Percentiles rank a stretch among this genome's conserved stretches.
These are phyloP conservation scores for Amaranthus cruentus DNA, from an alignment of 148 eudicot genomes.

Conservation along the genomic window DNA sequence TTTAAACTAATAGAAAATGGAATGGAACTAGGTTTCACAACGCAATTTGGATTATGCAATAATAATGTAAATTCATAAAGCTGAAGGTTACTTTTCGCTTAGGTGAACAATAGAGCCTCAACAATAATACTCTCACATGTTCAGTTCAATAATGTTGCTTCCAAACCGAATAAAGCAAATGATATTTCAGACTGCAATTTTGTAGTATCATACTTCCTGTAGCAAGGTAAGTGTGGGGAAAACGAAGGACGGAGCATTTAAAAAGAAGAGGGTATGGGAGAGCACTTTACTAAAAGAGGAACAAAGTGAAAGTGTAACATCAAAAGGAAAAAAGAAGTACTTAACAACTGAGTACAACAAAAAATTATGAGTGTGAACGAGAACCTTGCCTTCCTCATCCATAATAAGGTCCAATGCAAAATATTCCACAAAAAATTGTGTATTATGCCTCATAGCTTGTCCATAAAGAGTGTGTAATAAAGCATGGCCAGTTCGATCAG, in stretches of 20 bases:
- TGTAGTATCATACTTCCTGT: too few relatives aligned
- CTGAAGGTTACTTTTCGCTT: neutral
- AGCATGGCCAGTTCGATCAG: constrained; percentile 99
- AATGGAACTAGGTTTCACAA: neutral
- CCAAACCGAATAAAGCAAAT: too few relatives aligned
- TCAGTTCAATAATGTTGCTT: neutral
- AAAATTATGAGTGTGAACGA: neutral
- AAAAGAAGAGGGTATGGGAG: too few relatives aligned
- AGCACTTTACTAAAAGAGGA: too few relatives aligned
- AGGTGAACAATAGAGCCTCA: neutral
- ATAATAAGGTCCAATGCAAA: constrained; percentile 93
- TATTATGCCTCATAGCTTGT: constrained; percentile 98
- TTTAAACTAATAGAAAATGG: neutral
- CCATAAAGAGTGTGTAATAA: constrained; percentile 89
- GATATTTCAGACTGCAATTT: too few relatives aligned
- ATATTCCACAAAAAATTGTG: constrained; percentile 97
- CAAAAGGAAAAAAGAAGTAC: neutral
- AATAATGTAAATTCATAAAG: neutral
- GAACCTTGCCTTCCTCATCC: constrained; percentile 72
- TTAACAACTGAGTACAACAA: neutral
- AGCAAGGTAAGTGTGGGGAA: too few relatives aligned
- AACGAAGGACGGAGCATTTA: too few relatives aligned
- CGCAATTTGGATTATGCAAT: neutral
- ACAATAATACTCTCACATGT: neutral
- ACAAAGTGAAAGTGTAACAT: too few relatives aligned